Evolutionary conservation across 805 yeast species (phyloP).

Genomic region (Komagataella kurtzmanii): DNA sequence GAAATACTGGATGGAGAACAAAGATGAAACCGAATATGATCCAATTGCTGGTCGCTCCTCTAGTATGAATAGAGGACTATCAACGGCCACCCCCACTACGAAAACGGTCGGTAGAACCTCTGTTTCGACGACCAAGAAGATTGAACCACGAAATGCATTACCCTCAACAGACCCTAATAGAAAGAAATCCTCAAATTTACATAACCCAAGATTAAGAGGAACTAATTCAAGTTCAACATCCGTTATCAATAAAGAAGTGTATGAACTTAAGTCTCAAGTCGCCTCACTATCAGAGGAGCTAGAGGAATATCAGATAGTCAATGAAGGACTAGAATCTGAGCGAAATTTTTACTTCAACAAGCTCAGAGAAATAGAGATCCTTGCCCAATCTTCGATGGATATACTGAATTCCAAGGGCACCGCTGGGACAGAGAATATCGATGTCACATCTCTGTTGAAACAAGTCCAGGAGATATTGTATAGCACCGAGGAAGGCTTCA

Average conservation of each 20-base stretch:
- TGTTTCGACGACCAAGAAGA: slow-evolving; percentile 2
- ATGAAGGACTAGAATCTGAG: slow-evolving; percentile 64
- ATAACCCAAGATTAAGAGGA: not conserved
- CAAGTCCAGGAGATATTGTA: slow-evolving; percentile 69
- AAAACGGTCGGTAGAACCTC: slow-evolving; percentile 7
- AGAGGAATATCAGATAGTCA: slow-evolving; percentile 41
- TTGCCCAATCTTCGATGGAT: slow-evolving; percentile 52
- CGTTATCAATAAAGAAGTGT: slow-evolving; percentile 26
- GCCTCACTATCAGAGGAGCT: slow-evolving; percentile 32
- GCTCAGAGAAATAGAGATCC: slow-evolving; percentile 75
- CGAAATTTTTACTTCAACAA: slow-evolving; percentile 86
- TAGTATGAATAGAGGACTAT: not conserved
- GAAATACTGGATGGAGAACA: slow-evolving; percentile 66
- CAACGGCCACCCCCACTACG: slow-evolving; percentile 3
- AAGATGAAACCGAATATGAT: slow-evolving; percentile 60
- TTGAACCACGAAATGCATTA: not conserved
- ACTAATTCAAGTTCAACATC: not conserved
- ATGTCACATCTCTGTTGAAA: slow-evolving; percentile 27
- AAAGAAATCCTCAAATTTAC: not conserved
- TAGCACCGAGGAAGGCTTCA: slow-evolving; percentile 76
- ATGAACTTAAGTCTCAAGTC: slow-evolving; percentile 28
- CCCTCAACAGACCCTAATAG: slow-evolving; percentile 5
- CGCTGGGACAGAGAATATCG: slow-evolving; percentile 13
- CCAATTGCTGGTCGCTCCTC: slow-evolving; percentile 19
- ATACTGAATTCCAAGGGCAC: slow-evolving; percentile 22